Base-by-base conservation (phyloP, 2,329 filamentous ascomycete species). In the Colletotrichum nymphaeae region DNA sequence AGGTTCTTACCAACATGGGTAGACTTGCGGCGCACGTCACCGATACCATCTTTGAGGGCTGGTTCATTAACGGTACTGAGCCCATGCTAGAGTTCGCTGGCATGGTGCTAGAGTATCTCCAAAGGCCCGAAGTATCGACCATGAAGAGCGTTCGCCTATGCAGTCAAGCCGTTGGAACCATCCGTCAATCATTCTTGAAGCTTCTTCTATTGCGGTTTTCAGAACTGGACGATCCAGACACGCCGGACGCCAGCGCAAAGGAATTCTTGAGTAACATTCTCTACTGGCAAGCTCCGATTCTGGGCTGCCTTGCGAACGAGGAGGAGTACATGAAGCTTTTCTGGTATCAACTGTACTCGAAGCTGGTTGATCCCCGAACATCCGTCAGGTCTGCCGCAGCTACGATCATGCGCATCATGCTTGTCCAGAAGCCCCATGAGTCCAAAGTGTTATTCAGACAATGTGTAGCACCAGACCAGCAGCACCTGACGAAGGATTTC, bases 251-350 rank as follows among this genome's bases (percentile, higher is more conserved):
- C 7, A 92, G 94, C 60, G 91, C 92, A 0, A 88, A 93, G 30
- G 85, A 88, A 0, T 95, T 97, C 71, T 90, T 99, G 82, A 89
- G 94, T 73, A 96, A 95, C 79, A 90, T 99, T 78, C 91, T 94
- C 0, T 98, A 98, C 81, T 99, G 97, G 97, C 97, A 98, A 81
- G 95, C 94, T 24, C 94, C 98, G 22, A 91, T 99, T 19, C 86
- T 99, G 19, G 92, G 92, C 2, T 91, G 93, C 4, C 91, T 97
- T 19, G 93, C 94, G 3, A 87, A 90, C 7, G 95, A 98, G 57
- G 91, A 94, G n/a, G 92, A 94, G 11, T 94, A 94, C 78, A 89
- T 98, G 78, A 93, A 93, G 75, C 88, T 98, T 42, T 90, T 98
- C 55, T 98, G 95, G 87, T 98, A 98, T 78, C 91, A 98, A 74